These are phyloP conservation scores for Suillus americanus DNA, from an alignment of 768 basidiomycete genomes.

Conservation along the genomic window DNA sequence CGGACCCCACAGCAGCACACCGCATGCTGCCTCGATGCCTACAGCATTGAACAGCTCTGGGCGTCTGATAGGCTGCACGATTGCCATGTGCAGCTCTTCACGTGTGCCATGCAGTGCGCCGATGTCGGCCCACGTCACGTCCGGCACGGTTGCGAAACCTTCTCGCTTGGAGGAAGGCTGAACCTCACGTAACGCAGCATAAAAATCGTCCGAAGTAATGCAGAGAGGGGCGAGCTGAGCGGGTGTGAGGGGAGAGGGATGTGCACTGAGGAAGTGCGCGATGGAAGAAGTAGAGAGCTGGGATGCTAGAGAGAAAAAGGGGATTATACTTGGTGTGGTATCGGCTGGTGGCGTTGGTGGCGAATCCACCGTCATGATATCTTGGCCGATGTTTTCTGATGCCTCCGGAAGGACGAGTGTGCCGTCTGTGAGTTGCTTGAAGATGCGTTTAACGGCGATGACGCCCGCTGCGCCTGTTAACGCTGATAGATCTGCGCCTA, in stretches of 20 bases:
- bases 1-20: constrained; percentile 97
- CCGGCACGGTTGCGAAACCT: constrained; percentile 96
- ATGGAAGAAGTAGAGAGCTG: constrained; percentile 67
- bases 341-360: constrained; percentile 20
- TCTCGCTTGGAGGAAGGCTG: constrained; percentile 98
- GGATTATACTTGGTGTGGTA: constrained; percentile 19
- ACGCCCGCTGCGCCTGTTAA: constrained; percentile 93
- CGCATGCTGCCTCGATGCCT: constrained; percentile 89
- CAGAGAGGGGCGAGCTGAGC: constrained; percentile 78
- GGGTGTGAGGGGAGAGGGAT: constrained; percentile 77
- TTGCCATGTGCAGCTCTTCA: constrained; percentile 95
- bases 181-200: constrained; percentile 76
- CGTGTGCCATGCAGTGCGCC: constrained; percentile 86
- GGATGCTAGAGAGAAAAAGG: constrained; percentile 37
- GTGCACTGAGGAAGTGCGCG: constrained; percentile 84
- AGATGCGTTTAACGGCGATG: constrained; percentile 95
- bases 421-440: constrained; percentile 73
- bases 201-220: constrained; percentile 82
- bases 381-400: constrained; percentile 18
- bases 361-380: constrained; percentile 41
- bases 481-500: constrained; percentile 91
- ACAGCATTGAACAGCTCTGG: constrained; percentile 88
- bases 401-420: constrained; percentile 54
- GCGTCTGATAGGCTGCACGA: constrained; percentile 90
- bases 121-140: constrained; percentile 92